Evolutionary conservation across 768 basidiomycete genomes (phyloP).

Genomic region (Hericium coralloides): DNA sequence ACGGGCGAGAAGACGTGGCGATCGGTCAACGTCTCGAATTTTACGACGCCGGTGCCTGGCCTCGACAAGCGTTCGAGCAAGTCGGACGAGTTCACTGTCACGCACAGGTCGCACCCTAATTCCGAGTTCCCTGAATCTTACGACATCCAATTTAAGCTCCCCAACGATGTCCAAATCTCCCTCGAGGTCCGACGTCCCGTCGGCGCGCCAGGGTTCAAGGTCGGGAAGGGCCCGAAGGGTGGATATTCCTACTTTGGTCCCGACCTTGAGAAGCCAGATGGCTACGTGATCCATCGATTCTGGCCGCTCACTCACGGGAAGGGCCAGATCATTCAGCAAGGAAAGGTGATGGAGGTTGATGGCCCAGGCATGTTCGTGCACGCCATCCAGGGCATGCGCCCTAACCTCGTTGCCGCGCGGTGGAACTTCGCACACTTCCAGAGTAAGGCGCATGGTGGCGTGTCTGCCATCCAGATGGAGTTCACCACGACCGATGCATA

Average conservation of each 20-base stretch:
- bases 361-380: slow-evolving; percentile 85
- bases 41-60: slow-evolving; percentile 62
- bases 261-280: slow-evolving; percentile 60
- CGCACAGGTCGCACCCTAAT: slow-evolving; percentile 47
- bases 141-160: slow-evolving; percentile 69
- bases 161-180: slow-evolving; percentile 71
- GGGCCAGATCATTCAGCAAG: slow-evolving; percentile 63
- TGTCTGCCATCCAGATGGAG: slow-evolving; percentile 92
- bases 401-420: slow-evolving; percentile 81
- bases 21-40: slow-evolving; percentile 78
- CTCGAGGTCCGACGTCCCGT: slow-evolving; percentile 65
- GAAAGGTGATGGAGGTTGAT: slow-evolving; percentile 44
- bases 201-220: slow-evolving; percentile 78
- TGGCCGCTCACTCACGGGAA: slow-evolving; percentile 63
- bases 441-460: slow-evolving; percentile 58
- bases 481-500: slow-evolving; percentile 77
- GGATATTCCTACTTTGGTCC: slow-evolving; percentile 85
- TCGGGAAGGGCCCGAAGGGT: slow-evolving; percentile 81
- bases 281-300: slow-evolving; percentile 86
- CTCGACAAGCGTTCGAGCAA: slow-evolving; percentile 84
- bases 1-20: slow-evolving; percentile 76
- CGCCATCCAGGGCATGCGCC: slow-evolving; percentile 97
- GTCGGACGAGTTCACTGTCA: slow-evolving; percentile 77
- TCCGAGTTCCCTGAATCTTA: slow-evolving; percentile 69
- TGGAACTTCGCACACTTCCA: slow-evolving; percentile 98